phyloP scores from a whole-genome alignment of 1,284 basidiomycete species.

The Melampsora americana region DNA sequence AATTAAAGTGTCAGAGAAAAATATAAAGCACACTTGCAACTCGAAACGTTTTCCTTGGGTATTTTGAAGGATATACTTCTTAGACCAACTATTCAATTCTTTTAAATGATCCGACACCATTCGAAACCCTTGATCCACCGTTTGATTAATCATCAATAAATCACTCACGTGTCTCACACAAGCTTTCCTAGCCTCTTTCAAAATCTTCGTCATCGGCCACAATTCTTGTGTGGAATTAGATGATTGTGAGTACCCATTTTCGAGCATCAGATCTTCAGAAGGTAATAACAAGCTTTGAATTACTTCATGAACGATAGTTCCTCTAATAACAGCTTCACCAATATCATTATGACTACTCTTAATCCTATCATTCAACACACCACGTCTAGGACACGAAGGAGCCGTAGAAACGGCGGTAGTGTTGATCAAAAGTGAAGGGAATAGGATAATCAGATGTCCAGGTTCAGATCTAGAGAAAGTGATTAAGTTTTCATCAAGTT shows the following conservation, averaged over 20 bases:
- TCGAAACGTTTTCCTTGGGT: neutral
- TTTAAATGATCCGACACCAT: slow-evolving; percentile 25
- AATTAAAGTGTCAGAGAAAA: neutral
- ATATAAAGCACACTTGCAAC: slow-evolving; percentile 4
- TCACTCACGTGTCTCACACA: slow-evolving; percentile 33
- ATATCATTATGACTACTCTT: slow-evolving; percentile 28
- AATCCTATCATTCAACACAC: slow-evolving; percentile 67
- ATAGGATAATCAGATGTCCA: slow-evolving; percentile 64
- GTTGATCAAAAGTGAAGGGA: slow-evolving; percentile 84
- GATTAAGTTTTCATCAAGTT: slow-evolving; percentile 23
- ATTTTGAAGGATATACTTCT: slow-evolving; percentile 18
- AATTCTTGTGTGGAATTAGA: neutral
- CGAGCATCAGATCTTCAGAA: slow-evolving; percentile 57
- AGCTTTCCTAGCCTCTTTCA: slow-evolving; percentile 28
- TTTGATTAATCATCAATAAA: slow-evolving; percentile 35
- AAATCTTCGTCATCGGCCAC: slow-evolving; percentile 12
- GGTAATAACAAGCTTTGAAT: slow-evolving; percentile 71
- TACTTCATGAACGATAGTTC: slow-evolving; percentile 82
- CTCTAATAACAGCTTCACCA: slow-evolving; percentile 66
- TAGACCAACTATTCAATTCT: slow-evolving; percentile 27
- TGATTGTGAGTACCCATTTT: neutral
- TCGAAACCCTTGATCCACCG: slow-evolving; percentile 37
- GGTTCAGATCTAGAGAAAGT: slow-evolving; percentile 48
- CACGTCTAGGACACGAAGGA: slow-evolving; percentile 73
- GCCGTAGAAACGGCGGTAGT: slow-evolving; percentile 80